phyloP scores from a whole-genome alignment of 441 rosid species.

The Biscutella laevigata region DNA sequence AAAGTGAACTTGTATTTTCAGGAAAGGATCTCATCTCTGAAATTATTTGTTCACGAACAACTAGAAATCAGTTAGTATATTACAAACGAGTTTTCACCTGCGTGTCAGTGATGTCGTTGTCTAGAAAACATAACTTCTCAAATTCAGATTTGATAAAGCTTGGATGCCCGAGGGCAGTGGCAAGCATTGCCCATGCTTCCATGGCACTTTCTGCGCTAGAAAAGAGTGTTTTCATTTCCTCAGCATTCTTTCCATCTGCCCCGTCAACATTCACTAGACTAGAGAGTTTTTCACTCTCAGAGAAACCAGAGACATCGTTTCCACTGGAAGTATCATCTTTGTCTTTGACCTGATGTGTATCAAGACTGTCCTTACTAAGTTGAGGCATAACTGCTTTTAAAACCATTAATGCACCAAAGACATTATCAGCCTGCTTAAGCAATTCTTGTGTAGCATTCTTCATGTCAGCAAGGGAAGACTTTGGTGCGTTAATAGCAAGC shows the following conservation, averaged over 20 bases:
- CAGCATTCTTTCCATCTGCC: slow-evolving; percentile 56
- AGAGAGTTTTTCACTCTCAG: slow-evolving; percentile 34
- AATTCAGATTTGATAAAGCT: slow-evolving; percentile 94
- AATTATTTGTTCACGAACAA: background rate
- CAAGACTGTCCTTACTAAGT: slow-evolving; percentile 43
- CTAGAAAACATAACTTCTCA: slow-evolving; percentile 85
- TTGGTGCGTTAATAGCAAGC: slow-evolving; percentile 25
- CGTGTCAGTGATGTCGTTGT: slow-evolving; percentile 75
- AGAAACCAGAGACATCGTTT: slow-evolving; percentile 20
- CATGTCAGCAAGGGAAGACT: slow-evolving; percentile 72
- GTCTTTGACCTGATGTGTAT: slow-evolving; percentile 24
- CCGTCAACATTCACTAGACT: slow-evolving; percentile 30
- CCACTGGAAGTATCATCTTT: slow-evolving; percentile 20
- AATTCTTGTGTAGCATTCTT: slow-evolving; percentile 74
- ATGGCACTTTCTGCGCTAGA: slow-evolving; percentile 88
- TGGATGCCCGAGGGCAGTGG: slow-evolving; percentile 87
- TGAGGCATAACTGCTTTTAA: slow-evolving; percentile 66
- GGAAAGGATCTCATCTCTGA: background rate
- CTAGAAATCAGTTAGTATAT: background rate
- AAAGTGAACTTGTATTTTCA: slow-evolving; percentile 1
- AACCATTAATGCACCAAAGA: slow-evolving; percentile 85
- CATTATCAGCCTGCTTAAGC: slow-evolving; percentile 75
- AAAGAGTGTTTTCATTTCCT: slow-evolving; percentile 85
- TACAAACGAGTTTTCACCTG: slow-evolving; percentile 45
- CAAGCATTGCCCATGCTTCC: slow-evolving; percentile 99